Conservation (phyloP, 2,329 filamentous ascomycete genomes). For the Penicillium sp. region DNA sequence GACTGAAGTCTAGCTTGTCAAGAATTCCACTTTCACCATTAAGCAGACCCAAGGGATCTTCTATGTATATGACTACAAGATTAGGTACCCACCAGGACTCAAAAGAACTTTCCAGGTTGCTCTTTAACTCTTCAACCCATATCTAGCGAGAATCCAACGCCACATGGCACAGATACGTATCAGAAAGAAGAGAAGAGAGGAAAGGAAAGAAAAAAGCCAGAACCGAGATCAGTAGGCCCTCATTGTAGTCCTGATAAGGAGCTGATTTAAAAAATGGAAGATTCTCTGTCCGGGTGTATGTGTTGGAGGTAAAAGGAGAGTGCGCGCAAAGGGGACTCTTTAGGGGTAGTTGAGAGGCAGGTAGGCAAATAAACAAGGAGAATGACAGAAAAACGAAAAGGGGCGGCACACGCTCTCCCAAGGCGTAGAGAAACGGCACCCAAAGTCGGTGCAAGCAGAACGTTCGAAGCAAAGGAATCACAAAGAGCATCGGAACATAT, state of each 20-base stretch:
- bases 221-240: slow-evolving; percentile 21
- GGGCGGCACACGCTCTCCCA: slow-evolving; percentile 2
- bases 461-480: slow-evolving; percentile 3
- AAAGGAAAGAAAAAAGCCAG: slow-evolving; percentile 19
- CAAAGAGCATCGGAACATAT: slow-evolving; percentile 2
- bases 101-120: background rate
- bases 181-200: slow-evolving; percentile 6
- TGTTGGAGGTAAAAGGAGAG: slow-evolving; percentile 20
- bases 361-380: slow-evolving; percentile 28
- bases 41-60: too few species aligned
- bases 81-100: background rate
- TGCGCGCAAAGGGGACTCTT: slow-evolving; percentile 27
- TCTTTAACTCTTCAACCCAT: slow-evolving; percentile 18
- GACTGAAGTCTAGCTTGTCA: too few species aligned
- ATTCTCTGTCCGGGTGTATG: slow-evolving; percentile 24
- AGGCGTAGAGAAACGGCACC: slow-evolving; percentile 8
- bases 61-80: background rate
- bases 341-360: slow-evolving; percentile 25
- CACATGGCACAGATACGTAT: slow-evolving; percentile 19
- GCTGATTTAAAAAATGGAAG: slow-evolving; percentile 23
- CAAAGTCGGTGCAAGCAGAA: slow-evolving; percentile 1
- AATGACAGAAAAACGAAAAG: slow-evolving; percentile 21
- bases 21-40: too few species aligned
- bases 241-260: slow-evolving; percentile 27
- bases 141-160: slow-evolving; percentile 22